Evolutionary conservation across 805 yeast genomes (phyloP).

Genomic region (Debaryomyces maramus): DNA sequence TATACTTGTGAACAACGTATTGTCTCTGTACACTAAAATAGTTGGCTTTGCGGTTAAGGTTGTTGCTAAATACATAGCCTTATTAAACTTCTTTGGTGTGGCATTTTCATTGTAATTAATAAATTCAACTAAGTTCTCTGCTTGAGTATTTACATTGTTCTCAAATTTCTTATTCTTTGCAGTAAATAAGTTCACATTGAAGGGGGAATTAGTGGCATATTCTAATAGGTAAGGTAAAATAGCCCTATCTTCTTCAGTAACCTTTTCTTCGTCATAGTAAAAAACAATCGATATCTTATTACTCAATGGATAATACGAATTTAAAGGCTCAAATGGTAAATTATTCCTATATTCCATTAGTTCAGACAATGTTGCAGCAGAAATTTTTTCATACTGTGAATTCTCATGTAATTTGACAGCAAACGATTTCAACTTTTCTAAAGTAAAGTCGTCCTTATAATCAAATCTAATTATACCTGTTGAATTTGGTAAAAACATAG

Average conservation of each 20-base stretch:
- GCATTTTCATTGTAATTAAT: constrained; percentile 44
- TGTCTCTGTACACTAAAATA: constrained; percentile 58
- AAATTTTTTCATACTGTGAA: constrained; percentile 37
- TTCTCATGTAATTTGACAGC: constrained; percentile 49
- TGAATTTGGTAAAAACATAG: constrained; percentile 53
- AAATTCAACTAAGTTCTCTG: constrained; percentile 37
- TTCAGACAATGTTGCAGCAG: constrained; percentile 30
- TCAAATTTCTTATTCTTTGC: constrained; percentile 46
- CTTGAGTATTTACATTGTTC: constrained; percentile 43
- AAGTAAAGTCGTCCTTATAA: constrained; percentile 37
- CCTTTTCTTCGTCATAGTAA: constrained; percentile 49
- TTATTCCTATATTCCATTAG: constrained; percentile 27
- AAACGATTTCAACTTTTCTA: constrained; percentile 40
- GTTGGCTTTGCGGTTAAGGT: constrained; percentile 64
- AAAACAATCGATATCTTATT: constrained; percentile 53
- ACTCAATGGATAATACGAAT: constrained; percentile 37
- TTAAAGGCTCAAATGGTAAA: constrained; percentile 32
- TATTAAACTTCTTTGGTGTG: constrained; percentile 36
- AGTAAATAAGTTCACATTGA: constrained; percentile 53
- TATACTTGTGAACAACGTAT: constrained; percentile 49
- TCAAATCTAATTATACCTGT: constrained; percentile 49
- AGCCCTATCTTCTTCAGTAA: constrained; percentile 60
- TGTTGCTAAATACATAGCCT: constrained; percentile 49
- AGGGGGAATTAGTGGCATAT: constrained; percentile 56
- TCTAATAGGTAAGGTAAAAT: constrained; percentile 61